Evolutionary conservation across 164 flowering plant species (phyloP), one percentile per base, ranked within the genome.

Genomic region (Chloranthus sessilifolius): DNA sequence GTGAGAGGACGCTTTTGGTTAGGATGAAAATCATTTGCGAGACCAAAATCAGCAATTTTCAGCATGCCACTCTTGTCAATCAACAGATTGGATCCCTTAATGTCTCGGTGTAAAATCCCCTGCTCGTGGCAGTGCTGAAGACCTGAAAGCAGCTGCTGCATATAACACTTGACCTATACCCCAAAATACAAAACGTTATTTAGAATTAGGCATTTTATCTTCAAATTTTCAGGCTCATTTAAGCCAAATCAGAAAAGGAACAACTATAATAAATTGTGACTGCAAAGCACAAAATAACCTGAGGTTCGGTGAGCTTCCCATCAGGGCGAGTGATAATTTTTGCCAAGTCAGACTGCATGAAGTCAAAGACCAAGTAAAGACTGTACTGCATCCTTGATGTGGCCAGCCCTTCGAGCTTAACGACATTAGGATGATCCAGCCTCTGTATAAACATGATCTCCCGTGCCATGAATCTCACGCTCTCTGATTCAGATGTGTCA

Each of bases 31-130:
- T 50, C 52, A 54, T 74, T 80, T 7, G 87, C 78, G 5, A 78
- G 76, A 31, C 95, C 89, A 52, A 85, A 85, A 66, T 82, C 95
- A n/a, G 81, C 87, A 47, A 85, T 76, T 54, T 85, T 80, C 14
- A 85, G 72, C 59, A 50, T 60, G 40, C 95, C 95, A 17, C 44
- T 43, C 34, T 40, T 70, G 42, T 78, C 82, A 26, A 80, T 72
- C 65, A 82, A 50, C 53, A 82, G 47, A 57, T 85, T 82, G 8
- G 89, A 77, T 20, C 76, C 76, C 65, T 85, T 85, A 7, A 85
- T 71, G 42, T 82, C 87, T 51, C 89, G 56, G 59, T 85, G 95
- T 40, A 85, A 50, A 24, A 85, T 63, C 9, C 89, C 87, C 36
- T 59, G 53, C 43, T 69, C 82, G 47, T 85, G 89, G 59, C 87